A percentile compares a stretch with the other conserved stretches of the same genome.
phyloP scores from a whole-genome alignment of 1,139 yeast genomes.

The Dujonia santamariae region DNA sequence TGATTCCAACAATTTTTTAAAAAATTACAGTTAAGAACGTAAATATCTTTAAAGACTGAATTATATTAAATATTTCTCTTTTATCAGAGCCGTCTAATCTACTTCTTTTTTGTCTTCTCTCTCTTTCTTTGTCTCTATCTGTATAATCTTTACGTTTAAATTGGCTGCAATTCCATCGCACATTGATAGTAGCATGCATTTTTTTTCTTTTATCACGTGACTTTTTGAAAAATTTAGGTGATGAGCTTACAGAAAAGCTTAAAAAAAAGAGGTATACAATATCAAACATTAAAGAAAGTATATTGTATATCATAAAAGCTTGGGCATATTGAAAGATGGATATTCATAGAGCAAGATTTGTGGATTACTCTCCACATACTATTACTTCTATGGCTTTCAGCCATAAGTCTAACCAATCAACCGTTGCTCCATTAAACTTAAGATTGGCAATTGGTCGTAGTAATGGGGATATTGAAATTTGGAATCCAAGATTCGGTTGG shows the following conservation, averaged over 20 bases:
- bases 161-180: too few species aligned
- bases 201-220: constrained; percentile 6
- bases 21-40: too few species aligned
- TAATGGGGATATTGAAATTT: constrained; percentile 93
- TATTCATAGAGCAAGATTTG: constrained; percentile 89
- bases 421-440: constrained; percentile 56
- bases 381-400: constrained; percentile 84
- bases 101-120: too few species aligned
- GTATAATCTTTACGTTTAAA: too few species aligned
- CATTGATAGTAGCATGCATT: too few species aligned
- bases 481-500: constrained; percentile 80
- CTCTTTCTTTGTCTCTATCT: too few species aligned
- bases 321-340: constrained; percentile 49
- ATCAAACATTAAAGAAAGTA: too few species aligned
- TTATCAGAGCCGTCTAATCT: too few species aligned
- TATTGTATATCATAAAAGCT: background rate
- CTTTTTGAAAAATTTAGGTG: constrained; percentile 15
- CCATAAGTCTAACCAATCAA: constrained; percentile 49
- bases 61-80: too few species aligned
- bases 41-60: too few species aligned
- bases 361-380: constrained; percentile 83
- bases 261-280: background rate
- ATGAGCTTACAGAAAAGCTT: constrained; percentile 1
- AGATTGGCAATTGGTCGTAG: constrained; percentile 90
- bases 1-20: too few species aligned